These are phyloP conservation scores for Tricladium varicosporioides DNA, from an alignment of 2,329 filamentous ascomycete species.

Conservation along the genomic window DNA sequence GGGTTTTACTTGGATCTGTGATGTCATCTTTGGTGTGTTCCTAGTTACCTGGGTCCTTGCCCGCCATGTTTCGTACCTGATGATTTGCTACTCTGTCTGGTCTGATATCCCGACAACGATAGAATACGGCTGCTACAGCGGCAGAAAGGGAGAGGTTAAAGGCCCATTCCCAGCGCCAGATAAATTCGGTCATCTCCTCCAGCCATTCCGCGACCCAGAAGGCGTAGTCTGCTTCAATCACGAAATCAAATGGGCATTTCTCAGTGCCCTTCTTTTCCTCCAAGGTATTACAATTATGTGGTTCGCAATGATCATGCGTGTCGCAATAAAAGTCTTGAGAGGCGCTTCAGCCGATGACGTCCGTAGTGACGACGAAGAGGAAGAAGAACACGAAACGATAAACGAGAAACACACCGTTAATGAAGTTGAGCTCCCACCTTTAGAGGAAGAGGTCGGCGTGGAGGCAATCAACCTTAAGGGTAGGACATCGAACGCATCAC, in stretches of 20 bases:
- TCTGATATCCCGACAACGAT: slow-evolving; percentile 61
- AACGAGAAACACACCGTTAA: slow-evolving; percentile 19
- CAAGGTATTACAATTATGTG: slow-evolving; percentile 80
- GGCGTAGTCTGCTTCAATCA: slow-evolving; percentile 79
- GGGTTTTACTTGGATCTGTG: slow-evolving; percentile 72
- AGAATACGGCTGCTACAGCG: slow-evolving; percentile 68
- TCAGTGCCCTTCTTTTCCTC: slow-evolving; percentile 72
- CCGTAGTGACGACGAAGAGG: slow-evolving; percentile 82
- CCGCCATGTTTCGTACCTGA: slow-evolving; percentile 77
- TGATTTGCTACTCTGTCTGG: slow-evolving; percentile 81
- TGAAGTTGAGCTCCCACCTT: slow-evolving; percentile 35
- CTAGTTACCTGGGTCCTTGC: slow-evolving; percentile 80
- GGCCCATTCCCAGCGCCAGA: slow-evolving; percentile 52
- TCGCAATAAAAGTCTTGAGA: slow-evolving; percentile 75
- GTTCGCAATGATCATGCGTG: slow-evolving; percentile 84
- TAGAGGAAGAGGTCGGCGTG: slow-evolving; percentile 75
- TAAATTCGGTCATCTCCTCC: slow-evolving; percentile 61
- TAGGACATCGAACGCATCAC: slow-evolving; percentile 21
- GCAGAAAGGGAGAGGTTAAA: slow-evolving; percentile 51
- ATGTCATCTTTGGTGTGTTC: slow-evolving; percentile 81
- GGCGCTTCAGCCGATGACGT: slow-evolving; percentile 80
- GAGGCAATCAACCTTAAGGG: slow-evolving; percentile 67
- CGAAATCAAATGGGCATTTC: slow-evolving; percentile 72
- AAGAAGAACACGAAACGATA: slow-evolving; percentile 58
- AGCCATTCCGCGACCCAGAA: slow-evolving; percentile 69